phyloP scores from a whole-genome alignment of 73 alveolate genomes.

The Symbiodinium pilosum region DNA sequence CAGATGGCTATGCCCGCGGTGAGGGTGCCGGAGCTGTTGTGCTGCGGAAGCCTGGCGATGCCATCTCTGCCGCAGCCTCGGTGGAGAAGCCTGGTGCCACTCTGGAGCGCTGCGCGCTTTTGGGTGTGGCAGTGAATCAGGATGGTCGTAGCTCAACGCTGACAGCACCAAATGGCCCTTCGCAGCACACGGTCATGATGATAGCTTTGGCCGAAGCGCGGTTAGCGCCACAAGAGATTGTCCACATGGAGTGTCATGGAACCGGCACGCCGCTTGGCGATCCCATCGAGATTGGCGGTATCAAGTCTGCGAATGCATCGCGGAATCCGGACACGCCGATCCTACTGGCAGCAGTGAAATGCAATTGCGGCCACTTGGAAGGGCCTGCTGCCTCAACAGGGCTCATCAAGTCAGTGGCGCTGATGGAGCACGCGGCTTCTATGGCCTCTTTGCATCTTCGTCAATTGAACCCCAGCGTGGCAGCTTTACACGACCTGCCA shows the following conservation, averaged over 20 bases:
- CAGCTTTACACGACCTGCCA: constrained; percentile 75
- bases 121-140: constrained; percentile 92
- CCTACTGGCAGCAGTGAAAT: constrained; percentile 84
- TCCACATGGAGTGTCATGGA: constrained; percentile 94
- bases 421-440: constrained; percentile 58
- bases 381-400: constrained; percentile 92
- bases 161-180: constrained; percentile 95
- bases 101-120: constrained; percentile 68
- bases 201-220: constrained; percentile 76
- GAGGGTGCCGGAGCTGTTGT: constrained; percentile 91
- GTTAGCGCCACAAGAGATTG: constrained; percentile 59
- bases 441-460: constrained; percentile 68
- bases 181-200: constrained; percentile 74
- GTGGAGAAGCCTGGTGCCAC: constrained; percentile 33
- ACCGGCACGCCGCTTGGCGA: constrained; percentile 93
- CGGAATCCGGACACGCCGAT: constrained; percentile 39
- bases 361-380: constrained; percentile 88
- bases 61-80: constrained; percentile 33
- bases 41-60: constrained; percentile 43
- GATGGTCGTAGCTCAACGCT: constrained; percentile 93
- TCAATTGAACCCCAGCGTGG: constrained; percentile 70
- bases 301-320: constrained; percentile 39
- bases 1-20: constrained; percentile 93
- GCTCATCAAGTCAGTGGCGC: constrained; percentile 68
- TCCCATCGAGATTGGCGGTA: constrained; percentile 86